Evolutionary conservation across 2,329 filamentous ascomycete genomes (phyloP).

Genomic region (Fusarium hainanense): DNA sequence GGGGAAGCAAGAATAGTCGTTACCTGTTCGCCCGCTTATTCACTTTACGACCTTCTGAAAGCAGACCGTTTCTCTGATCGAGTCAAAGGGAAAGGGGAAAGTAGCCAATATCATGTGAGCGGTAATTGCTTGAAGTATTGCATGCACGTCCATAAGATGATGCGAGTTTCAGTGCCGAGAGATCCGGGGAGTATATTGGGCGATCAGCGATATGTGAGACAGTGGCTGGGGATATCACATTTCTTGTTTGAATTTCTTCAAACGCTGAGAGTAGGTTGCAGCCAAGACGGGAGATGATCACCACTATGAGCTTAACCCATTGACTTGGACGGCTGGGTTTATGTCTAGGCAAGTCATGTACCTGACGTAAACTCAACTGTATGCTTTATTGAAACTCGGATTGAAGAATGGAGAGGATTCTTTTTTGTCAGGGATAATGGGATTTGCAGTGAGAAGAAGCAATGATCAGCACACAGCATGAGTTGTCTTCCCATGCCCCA

Average conservation of each 20-base stretch:
- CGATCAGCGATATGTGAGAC: conserved; percentile 29
- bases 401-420: neutral
- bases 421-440: neutral
- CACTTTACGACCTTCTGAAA: conserved; percentile 45
- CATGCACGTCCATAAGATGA: conserved; percentile 5
- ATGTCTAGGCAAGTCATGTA: conserved; percentile 8
- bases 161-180: conserved; percentile 26
- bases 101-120: conserved; percentile 16
- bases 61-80: conserved; percentile 5
- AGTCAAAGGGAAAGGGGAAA: neutral
- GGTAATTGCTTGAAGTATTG: neutral
- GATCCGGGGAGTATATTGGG: conserved; percentile 26
- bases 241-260: conserved; percentile 9
- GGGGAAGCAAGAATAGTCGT: conserved; percentile 6
- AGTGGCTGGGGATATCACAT: conserved; percentile 13
- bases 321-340: conserved; percentile 2
- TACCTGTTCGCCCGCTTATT: conserved; percentile 7
- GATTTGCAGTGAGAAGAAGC: neutral
- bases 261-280: conserved; percentile 12
- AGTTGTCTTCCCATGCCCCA: neutral
- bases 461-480: conserved; percentile 23
- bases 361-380: conserved; percentile 2
- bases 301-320: conserved; percentile 13
- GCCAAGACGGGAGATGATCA: conserved; percentile 37
- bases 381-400: conserved; percentile 1